Evolutionary conservation across 352 stramenopile genomes (phyloP).

Genomic region (Phytophthora tubulina): DNA sequence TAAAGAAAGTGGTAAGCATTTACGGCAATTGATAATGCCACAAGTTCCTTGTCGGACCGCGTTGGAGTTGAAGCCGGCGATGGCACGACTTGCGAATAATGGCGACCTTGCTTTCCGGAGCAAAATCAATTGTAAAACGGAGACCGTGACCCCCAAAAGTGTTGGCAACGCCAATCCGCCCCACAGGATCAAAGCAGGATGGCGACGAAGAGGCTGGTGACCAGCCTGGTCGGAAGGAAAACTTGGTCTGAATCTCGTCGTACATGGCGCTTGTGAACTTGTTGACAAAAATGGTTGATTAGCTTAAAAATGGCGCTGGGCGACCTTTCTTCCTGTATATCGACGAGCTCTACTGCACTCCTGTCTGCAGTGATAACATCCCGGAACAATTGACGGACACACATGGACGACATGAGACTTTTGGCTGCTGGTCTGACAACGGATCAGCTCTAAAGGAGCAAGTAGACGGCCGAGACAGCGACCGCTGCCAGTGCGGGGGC

Average conservation of each 20-base stretch:
- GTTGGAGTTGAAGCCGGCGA: too few species aligned
- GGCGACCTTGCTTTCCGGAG: too few species aligned
- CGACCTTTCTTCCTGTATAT: conserved; percentile 20
- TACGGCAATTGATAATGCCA: too few species aligned
- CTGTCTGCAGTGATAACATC: conserved; percentile 33
- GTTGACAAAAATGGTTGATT: conserved; percentile 34
- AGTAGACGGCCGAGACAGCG: conserved; percentile 47
- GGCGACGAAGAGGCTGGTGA: conserved; percentile 35
- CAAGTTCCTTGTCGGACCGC: too few species aligned
- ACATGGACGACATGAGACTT: conserved; percentile 39
- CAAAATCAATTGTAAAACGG: too few species aligned
- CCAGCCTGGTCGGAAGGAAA: neutral
- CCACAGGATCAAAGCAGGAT: conserved; percentile 27
- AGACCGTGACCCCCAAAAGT: conserved; percentile 24
- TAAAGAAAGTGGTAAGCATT: too few species aligned
- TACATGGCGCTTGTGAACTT: too few species aligned
- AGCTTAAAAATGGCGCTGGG: conserved; percentile 28
- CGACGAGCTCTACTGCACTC: conserved; percentile 34
- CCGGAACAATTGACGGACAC: conserved; percentile 39
- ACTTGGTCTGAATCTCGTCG: conserved; percentile 17
- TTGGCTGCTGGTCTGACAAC: conserved; percentile 3
- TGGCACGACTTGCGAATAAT: too few species aligned
- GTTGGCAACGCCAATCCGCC: conserved; percentile 20
- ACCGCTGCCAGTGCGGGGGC: conserved; percentile 42
- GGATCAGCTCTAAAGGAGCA: conserved; percentile 54